Conservation (phyloP, 805 yeast species). For the Monosporozyma servazzii region DNA sequence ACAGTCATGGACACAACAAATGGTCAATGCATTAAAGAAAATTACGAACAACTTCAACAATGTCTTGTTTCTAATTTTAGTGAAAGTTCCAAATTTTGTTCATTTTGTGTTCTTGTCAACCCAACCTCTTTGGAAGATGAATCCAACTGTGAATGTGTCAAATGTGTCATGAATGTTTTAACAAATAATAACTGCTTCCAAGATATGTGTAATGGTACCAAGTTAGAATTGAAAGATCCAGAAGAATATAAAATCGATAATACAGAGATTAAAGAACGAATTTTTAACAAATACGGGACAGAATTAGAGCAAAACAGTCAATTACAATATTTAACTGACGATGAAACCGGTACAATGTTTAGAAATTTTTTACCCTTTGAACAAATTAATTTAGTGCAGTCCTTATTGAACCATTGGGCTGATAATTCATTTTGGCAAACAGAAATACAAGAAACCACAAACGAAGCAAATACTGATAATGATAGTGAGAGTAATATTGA, state of each 20-base stretch:
- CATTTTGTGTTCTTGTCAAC: slow-evolving; percentile 12
- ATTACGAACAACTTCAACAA: neutral
- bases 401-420: neutral
- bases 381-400: slow-evolving; percentile 3
- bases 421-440: neutral
- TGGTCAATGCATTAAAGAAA: neutral
- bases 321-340: slow-evolving; percentile 4
- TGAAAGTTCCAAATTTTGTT: slow-evolving; percentile 7
- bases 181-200: slow-evolving; percentile 8
- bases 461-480: neutral
- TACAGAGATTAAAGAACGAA: neutral
- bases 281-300: neutral
- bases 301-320: neutral
- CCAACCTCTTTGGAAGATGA: slow-evolving; percentile 6
- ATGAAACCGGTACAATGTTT: slow-evolving; percentile 3
- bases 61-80: neutral
- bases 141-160: slow-evolving; percentile 17
- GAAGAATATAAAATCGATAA: neutral
- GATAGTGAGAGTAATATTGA: neutral
- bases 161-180: slow-evolving; percentile 13
- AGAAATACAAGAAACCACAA: neutral
- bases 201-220: slow-evolving; percentile 6
- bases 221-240: neutral
- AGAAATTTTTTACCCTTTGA: slow-evolving; percentile 10
- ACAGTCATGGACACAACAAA: neutral